Evolutionary conservation across 2,329 filamentous ascomycete species (phyloP), one percentile per base, ranked within the genome.

Genomic region (Monosporascus cannonballus): DNA sequence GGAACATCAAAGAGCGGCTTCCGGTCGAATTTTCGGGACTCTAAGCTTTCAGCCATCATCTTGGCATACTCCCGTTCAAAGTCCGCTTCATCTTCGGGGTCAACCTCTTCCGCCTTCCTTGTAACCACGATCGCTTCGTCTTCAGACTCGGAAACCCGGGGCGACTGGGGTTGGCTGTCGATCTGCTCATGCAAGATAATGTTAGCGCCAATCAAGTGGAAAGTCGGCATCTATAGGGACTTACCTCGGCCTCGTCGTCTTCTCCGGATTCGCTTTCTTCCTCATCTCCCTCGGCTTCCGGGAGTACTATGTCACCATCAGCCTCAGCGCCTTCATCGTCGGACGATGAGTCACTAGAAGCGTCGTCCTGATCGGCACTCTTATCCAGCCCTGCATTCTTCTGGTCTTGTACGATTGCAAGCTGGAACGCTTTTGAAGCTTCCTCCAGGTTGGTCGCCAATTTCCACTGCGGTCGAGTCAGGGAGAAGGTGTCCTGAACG

Each of bases 31-130:
- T 96, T 96, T 62, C 94, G 85, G 4, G 93, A 95, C 61, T 99
- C 94, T 63, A 96, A 76, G 73, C 93, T 96, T 70, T 99, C 94
- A 49, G 92, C 83, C 93, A 99, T 97, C 83, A 99, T 89, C 71
- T 96, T 96, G 38, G 94, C 92, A 69, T 96, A 94, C 71, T 97
- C 94, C 62, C 93, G 89, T 67, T 99, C 95, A 67, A 99, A 99
- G 42, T 99, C 94, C 6, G 93, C 94, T 65, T 99, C 94, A 41
- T 87, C 90, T 72, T 96, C 92, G 0, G 93, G 92, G 60, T 99
- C 92, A 52, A 92, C 80, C 62, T 93, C 83, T 67, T 96, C 90
- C 68, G 96, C 89, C 64, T 93, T 87, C 55, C 92, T 85, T 45
- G 90, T 95, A 47, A 99, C 93, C 44, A 96, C 82, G 60, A 97